phyloP scores from a whole-genome alignment of 169 alveolate genomes.

The Miamiensis avidus region DNA sequence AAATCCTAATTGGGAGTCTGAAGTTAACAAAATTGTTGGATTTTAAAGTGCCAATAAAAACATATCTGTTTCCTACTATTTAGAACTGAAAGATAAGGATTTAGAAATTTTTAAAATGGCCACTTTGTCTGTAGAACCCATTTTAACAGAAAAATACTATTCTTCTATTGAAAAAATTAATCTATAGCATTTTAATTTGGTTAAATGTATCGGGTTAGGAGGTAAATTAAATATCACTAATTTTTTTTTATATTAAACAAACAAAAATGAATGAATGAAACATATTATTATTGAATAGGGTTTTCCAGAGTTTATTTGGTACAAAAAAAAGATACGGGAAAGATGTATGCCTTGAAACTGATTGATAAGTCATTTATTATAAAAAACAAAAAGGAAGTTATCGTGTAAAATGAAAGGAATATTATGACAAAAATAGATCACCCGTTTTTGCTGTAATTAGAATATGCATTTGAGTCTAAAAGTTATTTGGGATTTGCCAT shows the following conservation, averaged over 20 bases:
- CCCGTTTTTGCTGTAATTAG: constrained; percentile 52
- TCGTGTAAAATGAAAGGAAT: constrained; percentile 56
- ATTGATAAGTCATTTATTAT: constrained; percentile 58
- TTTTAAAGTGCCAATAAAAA: not conserved
- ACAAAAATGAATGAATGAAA: no score
- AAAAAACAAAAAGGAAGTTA: constrained; percentile 52
- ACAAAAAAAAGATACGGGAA: constrained; percentile 60
- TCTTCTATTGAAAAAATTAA: not conserved
- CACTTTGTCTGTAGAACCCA: not conserved
- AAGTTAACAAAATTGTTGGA: not conserved
- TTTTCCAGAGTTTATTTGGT: constrained; percentile 74
- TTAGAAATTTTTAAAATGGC: not conserved
- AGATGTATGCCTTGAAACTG: constrained; percentile 69
- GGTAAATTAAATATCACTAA: constrained; percentile 29
- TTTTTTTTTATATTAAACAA: no score
- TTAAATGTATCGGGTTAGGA: constrained; percentile 72
- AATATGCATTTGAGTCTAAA: constrained; percentile 68
- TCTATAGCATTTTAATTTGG: constrained; percentile 40
- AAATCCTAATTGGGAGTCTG: not conserved
- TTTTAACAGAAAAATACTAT: not conserved
- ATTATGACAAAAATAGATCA: constrained; percentile 43
- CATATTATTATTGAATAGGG: no score
- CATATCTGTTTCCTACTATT: not conserved
- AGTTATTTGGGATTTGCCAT: constrained; percentile 59
- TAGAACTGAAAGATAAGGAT: not conserved